Base-by-base conservation (phyloP, 352 stramenopile species). In the Globisporangium apiculatum region DNA sequence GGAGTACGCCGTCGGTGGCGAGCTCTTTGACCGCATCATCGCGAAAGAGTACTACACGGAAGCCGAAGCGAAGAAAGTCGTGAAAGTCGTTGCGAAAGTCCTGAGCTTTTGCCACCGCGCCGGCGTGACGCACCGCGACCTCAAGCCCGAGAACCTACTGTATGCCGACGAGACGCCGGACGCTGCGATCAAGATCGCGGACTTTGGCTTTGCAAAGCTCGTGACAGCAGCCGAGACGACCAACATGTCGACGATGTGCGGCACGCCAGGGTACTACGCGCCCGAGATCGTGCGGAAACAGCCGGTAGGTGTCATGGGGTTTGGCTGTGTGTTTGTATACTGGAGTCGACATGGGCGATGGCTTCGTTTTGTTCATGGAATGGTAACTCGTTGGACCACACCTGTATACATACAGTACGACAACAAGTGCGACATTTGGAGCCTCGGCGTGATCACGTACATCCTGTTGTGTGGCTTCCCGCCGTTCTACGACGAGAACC, bases 91-190 rank as follows among this genome's bases (percentile, higher is more conserved):
- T 47, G 80, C 83, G 36, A 87, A 93, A 48, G 88, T 89, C 31
- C 69, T 98, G 15, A 64, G 68, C 0, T 95, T 97, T 67, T 97
- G 87, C 67, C 91, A 98, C 71, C 60, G 62, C 7, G 55, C 76
- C 58, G 76, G 89, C 49, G 86, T 99, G 60, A 96, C 96, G 11
- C 95, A 98, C 48, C 86, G 93, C n/a, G 96, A 99, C 68, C 79
- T 99, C 55, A 99, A 99, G 67, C 94, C 96, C 11, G 93, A 99
- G 75, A 99, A 98, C 71, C 69, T 98, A 42, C 71, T 99, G 35
- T 91, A 98, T 53, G 66, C 79, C 7, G 73, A 87, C 66, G 73
- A 82, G 31, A 85, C 73, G 15, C 80, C 97, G 43, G 79, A 92
- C 60, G 83, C 94, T 7, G 65, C 84, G 55, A 95, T 99, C 64